phyloP scores from a whole-genome alignment of 2,329 filamentous ascomycete species.

The Colletotrichum incanum region DNA sequence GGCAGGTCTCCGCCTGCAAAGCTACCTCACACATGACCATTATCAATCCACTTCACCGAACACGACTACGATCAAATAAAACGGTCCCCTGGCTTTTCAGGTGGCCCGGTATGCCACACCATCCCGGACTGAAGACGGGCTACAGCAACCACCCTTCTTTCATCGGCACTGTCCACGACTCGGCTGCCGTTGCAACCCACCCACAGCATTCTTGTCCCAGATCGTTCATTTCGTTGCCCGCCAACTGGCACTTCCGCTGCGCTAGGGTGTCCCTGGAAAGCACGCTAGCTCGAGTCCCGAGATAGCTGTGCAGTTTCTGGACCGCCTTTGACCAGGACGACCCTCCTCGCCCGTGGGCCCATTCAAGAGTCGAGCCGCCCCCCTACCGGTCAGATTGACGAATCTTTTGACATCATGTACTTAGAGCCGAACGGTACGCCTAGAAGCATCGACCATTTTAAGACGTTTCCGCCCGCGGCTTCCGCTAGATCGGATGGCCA shows the following conservation, averaged over 20 bases:
- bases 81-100: conserved; percentile 25
- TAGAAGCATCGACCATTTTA: neutral
- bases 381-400: neutral
- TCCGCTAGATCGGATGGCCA: conserved; percentile 27
- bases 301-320: neutral
- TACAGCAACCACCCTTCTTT: neutral
- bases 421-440: neutral
- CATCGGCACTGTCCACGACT: conserved; percentile 4
- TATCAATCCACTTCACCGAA: conserved; percentile 20
- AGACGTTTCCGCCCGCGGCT: conserved; percentile 5
- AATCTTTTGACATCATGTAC: neutral
- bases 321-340: neutral
- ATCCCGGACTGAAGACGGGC: neutral
- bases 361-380: neutral
- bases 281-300: conserved; percentile 1
- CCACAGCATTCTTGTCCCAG: conserved; percentile 17
- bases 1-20: neutral
- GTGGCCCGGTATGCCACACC: conserved; percentile 21
- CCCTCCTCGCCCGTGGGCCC: neutral
- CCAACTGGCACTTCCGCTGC: neutral
- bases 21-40: neutral
- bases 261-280: conserved; percentile 7
- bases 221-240: conserved; percentile 14
- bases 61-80: conserved; percentile 20
- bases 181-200: conserved; percentile 8